phyloP scores from a whole-genome alignment of 352 stramenopile species.

The Proteromonas lacertae region DNA sequence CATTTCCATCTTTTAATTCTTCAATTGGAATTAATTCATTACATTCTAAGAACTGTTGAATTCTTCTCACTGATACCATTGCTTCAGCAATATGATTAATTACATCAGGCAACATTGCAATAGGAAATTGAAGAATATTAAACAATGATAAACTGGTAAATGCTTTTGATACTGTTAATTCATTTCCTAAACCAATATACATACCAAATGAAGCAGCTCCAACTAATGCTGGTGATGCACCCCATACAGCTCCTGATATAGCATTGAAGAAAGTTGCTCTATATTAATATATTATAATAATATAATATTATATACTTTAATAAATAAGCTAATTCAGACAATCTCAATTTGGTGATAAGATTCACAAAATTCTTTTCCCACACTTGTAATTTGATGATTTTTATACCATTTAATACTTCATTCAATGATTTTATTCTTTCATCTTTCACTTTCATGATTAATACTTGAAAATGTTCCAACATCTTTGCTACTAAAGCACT shows the following conservation, averaged over 20 bases:
- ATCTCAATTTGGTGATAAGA: constrained; percentile 28
- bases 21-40: too few relatives aligned
- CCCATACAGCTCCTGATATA: too few relatives aligned
- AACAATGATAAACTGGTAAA: constrained; percentile 73
- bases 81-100: constrained; percentile 71
- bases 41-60: too few relatives aligned
- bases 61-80: constrained; percentile 18
- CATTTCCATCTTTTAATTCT: too few relatives aligned
- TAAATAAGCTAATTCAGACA: too few relatives aligned
- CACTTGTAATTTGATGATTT: constrained; percentile 72
- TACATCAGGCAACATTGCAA: constrained; percentile 73
- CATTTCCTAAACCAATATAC: too few relatives aligned
- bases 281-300: too few relatives aligned
- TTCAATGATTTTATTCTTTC: constrained; percentile 55
- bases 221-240: too few relatives aligned
- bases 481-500: constrained; percentile 38
- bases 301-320: too few relatives aligned
- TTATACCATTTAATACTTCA: constrained; percentile 61
- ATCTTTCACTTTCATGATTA: constrained; percentile 36
- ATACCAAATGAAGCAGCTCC: too few relatives aligned
- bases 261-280: too few relatives aligned
- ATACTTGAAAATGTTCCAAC: constrained; percentile 38
- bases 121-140: constrained; percentile 77
- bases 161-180: constrained; percentile 45
- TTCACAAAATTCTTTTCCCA: constrained; percentile 17